Evolutionary conservation across 1,284 basidiomycete species (phyloP), one percentile per base, ranked within the genome.

Genomic region (Cryptococcus sp.): DNA sequence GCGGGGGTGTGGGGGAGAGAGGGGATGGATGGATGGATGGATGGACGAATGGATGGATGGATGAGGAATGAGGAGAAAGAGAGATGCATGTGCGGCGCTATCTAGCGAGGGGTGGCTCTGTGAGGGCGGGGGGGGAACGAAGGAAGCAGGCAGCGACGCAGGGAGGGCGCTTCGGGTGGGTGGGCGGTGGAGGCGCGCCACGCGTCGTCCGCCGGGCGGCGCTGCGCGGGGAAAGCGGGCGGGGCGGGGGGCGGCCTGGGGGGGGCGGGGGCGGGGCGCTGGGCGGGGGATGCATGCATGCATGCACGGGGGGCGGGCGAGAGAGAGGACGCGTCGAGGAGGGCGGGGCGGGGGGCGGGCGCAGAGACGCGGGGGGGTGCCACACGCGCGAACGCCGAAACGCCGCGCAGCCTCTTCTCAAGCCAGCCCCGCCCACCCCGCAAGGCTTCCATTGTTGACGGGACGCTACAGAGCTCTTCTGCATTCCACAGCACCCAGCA

Each of bases 61-160:
- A 46, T 48, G 48, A 49, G 50, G 18, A 47, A 54, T n/a, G 21
- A 37, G n/a, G 48, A 13, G 33, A 23, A 16, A n/a, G n/a, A 33
- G 28, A 33, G 28, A 33, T 33, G 4, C 28, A 33, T 33, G 4
- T 4, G 5, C 5, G 28, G 28, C 28, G 5, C 5, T 33, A 33
- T 33, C 28, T 33, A 33, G 42, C 42, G 42, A 20, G 20, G 4
- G n/a, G 18, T 42, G 42, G 42, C 5, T 44, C 42, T 18, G 36
- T 20, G 37, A 23, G 38, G 36, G 28, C 18, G 37, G 20, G 36
- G 36, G n/a, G 21, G 23, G 21, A 23, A 12, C 13, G 13, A 28
- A n/a, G 46, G 46, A 47, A 33, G 46, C 49, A 39, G 13, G 20
- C 23, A 40, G 20, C 20, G 24, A 33, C 28, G 28, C 28, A 33